Conservation (phyloP, 176 grass and related monocot genomes). For the Bolboschoenus planiculmis region DNA sequence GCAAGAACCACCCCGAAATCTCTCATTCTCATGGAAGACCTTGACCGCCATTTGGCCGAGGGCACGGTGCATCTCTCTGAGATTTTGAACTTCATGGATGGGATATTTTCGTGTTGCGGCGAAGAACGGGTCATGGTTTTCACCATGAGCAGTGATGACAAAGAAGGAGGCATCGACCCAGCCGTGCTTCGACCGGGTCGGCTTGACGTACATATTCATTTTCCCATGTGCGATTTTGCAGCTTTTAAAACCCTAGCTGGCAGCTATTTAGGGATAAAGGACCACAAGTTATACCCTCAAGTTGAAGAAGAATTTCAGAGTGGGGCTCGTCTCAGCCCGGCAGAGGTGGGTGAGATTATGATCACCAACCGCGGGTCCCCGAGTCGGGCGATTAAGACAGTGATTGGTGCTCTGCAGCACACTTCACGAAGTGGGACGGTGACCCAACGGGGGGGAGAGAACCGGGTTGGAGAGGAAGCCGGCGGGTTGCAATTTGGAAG, state of each 20-base stretch:
- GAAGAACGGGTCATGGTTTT: conserved; percentile 93
- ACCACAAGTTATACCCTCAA: conserved; percentile 93
- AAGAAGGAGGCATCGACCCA: conserved; percentile 58
- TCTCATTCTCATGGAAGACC: conserved; percentile 70
- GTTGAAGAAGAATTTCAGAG: conserved; percentile 84
- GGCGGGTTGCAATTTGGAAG: conserved; percentile 34
- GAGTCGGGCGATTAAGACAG: conserved; percentile 74
- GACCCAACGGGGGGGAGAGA: conserved; percentile 25
- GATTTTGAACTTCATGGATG: conserved; percentile 93
- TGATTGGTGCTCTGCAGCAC: conserved; percentile 74
- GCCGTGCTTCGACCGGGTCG: conserved; percentile 77
- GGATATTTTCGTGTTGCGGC: conserved; percentile 65
- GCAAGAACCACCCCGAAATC: conserved; percentile 53
- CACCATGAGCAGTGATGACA: conserved; percentile 66
- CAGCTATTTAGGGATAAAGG: conserved; percentile 82
- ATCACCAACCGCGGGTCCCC: conserved; percentile 68
- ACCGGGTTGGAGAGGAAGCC: conserved; percentile 26
- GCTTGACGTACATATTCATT: conserved; percentile 86
- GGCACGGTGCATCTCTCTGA: conserved; percentile 27
- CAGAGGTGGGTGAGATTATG: conserved; percentile 98
- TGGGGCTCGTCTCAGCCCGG: conserved; percentile 71
- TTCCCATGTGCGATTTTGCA: conserved; percentile 82
- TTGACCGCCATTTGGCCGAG: conserved; percentile 56
- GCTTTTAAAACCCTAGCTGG: conserved; percentile 84
- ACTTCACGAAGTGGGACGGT: neutral